These are phyloP conservation scores for Trichosporon faecale DNA, from an alignment of 1,284 basidiomycete genomes.

Conservation along the genomic window DNA sequence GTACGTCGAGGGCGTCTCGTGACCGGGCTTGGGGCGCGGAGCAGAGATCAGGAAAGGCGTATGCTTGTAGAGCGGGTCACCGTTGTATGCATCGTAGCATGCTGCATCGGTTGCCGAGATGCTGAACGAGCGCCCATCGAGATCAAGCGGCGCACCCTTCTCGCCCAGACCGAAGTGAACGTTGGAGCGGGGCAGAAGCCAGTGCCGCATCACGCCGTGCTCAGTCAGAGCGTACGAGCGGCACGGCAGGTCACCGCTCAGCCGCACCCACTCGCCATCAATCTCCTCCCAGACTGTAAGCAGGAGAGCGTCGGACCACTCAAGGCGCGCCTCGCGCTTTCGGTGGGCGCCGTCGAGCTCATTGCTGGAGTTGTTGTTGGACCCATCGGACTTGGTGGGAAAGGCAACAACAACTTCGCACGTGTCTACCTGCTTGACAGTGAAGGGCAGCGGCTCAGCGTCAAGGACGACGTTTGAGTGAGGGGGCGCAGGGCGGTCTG, in stretches of 20 bases:
- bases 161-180: constrained; percentile 53
- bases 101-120: constrained; percentile 50
- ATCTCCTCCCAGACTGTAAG: constrained; percentile 40
- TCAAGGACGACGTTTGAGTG: constrained; percentile 50
- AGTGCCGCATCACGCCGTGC: constrained; percentile 47
- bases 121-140: constrained; percentile 45
- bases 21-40: constrained; percentile 30
- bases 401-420: constrained; percentile 35
- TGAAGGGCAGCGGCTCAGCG: constrained; percentile 31
- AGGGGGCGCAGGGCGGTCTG: constrained; percentile 47
- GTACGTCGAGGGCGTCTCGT: constrained; percentile 39
- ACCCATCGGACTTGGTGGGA: constrained; percentile 26
- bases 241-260: constrained; percentile 46
- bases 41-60: constrained; percentile 52
- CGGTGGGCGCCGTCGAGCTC: constrained; percentile 28
- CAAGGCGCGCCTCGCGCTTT: constrained; percentile 32
- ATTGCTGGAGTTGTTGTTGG: not conserved
- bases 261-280: constrained; percentile 28
- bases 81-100: constrained; percentile 51
- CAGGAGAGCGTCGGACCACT: constrained; percentile 39
- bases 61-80: constrained; percentile 55
- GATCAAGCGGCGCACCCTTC: constrained; percentile 52
- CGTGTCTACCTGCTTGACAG: constrained; percentile 28
- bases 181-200: constrained; percentile 37
- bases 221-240: constrained; percentile 51